Evolutionary conservation across 169 alveolate species (phyloP), one percentile per base, ranked within the genome.

Genomic region (Eimeria acervulina): DNA sequence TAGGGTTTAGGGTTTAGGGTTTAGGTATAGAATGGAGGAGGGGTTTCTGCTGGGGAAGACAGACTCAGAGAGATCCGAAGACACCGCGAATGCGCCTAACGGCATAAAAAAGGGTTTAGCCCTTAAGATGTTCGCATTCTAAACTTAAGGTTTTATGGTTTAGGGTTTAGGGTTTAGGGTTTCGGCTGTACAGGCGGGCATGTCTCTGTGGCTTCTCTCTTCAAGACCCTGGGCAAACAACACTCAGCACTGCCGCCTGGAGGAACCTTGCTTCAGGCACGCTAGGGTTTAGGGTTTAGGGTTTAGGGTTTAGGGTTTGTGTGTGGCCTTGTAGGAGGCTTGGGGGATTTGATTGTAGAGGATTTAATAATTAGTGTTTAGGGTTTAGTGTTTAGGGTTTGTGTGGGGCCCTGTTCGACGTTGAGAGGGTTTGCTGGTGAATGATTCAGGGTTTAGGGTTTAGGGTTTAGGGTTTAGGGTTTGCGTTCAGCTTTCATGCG

Each of bases 341-440:
- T 2, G 38, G 74, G 13, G 2, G 33, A 7, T 21, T 63, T n/a
- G 38, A 21, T 15, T 63, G 74, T 21, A 38, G 26, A 13, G 83
- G 52, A 23, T 2, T 72, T 26, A 66, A 31, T 6, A 13, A 6
- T 66, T 66, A 66, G 78, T 36, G 78, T 66, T 66, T 66, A 66
- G 78, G 78, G 78, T 66, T 80, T 47, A 19, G 97, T 38, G 84
- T 98, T 28, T 97, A 98, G 97, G 97, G 98, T n/a, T n/a, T n/a
- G n/a, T n/a, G n/a, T n/a, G n/a, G n/a, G n/a, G n/a, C n/a, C n/a
- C n/a, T n/a, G n/a, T n/a, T n/a, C n/a, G n/a, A n/a, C n/a, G n/a
- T n/a, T n/a, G n/a, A n/a, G n/a, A 70, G 44, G 81, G 81, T 74
- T 74, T 40, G 84, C 59, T n/a, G n/a, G n/a, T n/a, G n/a, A 51